Evolutionary conservation across 169 alveolate genomes (phyloP).

Genomic region (Pseudocohnilembus persalinus): DNA sequence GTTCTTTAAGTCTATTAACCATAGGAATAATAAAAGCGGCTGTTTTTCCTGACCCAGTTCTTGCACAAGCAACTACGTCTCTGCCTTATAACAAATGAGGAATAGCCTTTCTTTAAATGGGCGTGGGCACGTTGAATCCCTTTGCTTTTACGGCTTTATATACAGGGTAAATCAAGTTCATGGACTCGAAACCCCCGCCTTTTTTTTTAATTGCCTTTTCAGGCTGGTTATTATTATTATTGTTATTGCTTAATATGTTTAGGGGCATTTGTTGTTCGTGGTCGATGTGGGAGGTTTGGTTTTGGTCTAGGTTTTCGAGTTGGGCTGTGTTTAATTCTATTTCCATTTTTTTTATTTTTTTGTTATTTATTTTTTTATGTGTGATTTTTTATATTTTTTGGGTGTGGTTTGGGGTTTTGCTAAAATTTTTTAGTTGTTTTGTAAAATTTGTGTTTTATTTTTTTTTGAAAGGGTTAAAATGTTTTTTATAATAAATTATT

Average conservation of each 20-base stretch:
- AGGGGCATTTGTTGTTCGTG: no score
- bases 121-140: constrained; percentile 92
- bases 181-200: constrained; percentile 68
- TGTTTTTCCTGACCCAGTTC: constrained; percentile 97
- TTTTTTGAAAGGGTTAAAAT: no score
- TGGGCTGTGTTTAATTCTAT: no score
- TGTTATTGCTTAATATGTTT: not conserved
- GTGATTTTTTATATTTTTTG: no score
- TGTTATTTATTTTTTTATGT: no score
- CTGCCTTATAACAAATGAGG: constrained; percentile 90
- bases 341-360: no score
- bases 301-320: no score
- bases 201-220: constrained; percentile 31
- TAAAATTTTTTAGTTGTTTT: no score
- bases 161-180: constrained; percentile 48
- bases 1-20: constrained; percentile 86
- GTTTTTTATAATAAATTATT: no score
- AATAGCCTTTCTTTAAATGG: constrained; percentile 93
- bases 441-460: no score
- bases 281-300: no score
- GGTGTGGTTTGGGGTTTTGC: no score
- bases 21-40: constrained; percentile 93
- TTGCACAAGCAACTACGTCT: constrained; percentile 93
- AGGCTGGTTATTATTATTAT: not conserved
- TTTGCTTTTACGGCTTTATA: constrained; percentile 66